phyloP scores from a whole-genome alignment of 1,139 yeast genomes.

The Diutina siamensis region DNA sequence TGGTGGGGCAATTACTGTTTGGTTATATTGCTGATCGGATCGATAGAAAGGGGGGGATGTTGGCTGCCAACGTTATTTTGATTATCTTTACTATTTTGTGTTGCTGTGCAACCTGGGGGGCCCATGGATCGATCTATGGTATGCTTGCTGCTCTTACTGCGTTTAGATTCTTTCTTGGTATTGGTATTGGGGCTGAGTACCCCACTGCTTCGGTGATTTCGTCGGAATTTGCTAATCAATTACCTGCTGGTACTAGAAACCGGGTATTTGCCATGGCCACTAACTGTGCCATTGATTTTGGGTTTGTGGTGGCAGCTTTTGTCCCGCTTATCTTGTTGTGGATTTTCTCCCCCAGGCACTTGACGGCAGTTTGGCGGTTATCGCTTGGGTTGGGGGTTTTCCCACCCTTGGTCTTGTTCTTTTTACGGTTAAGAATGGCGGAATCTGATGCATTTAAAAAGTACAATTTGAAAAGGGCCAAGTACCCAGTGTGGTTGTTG shows the following conservation, averaged over 20 bases:
- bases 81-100: constrained; percentile 60
- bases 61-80: constrained; percentile 59
- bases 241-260: constrained; percentile 76
- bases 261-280: constrained; percentile 87
- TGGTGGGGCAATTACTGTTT: constrained; percentile 72
- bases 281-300: constrained; percentile 75
- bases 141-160: constrained; percentile 73
- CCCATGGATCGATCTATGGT: constrained; percentile 39
- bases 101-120: constrained; percentile 70
- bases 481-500: constrained; percentile 52
- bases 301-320: constrained; percentile 75
- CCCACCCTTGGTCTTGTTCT: constrained; percentile 69
- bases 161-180: constrained; percentile 78
- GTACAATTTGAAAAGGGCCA: constrained; percentile 52
- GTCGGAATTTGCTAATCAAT: constrained; percentile 75
- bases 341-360: constrained; percentile 63
- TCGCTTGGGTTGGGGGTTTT: constrained; percentile 91
- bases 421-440: constrained; percentile 61
- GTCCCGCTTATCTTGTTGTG: constrained; percentile 79
- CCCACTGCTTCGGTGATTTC: constrained; percentile 92
- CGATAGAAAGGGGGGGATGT: constrained; percentile 74
- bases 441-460: constrained; percentile 66
- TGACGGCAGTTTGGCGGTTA: constrained; percentile 82
- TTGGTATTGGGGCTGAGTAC: constrained; percentile 83
- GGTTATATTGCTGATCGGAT: constrained; percentile 72